Conservation (phyloP, 768 basidiomycete genomes). For the Leucocoprinus sp. region DNA sequence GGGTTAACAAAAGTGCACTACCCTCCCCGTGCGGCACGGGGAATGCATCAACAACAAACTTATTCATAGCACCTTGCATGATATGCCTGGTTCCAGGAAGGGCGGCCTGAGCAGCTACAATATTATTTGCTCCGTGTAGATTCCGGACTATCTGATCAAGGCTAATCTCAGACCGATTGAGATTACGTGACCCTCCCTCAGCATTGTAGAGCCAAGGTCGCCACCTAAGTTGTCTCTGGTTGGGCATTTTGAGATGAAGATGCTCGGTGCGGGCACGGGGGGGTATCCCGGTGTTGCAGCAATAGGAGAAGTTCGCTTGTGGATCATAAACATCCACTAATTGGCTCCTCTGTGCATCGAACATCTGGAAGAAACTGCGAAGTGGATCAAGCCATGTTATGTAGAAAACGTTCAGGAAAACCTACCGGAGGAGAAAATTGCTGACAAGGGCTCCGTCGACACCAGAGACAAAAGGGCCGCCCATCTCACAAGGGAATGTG, state of each 20-base stretch:
- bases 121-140: slow-evolving; percentile 64
- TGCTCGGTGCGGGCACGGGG: slow-evolving; percentile 68
- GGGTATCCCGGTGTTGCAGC: slow-evolving; percentile 77
- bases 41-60: slow-evolving; percentile 84
- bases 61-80: slow-evolving; percentile 28
- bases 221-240: slow-evolving; percentile 83
- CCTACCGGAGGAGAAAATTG: slow-evolving; percentile 72
- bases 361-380: slow-evolving; percentile 73
- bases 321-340: slow-evolving; percentile 74
- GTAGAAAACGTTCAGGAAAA: slow-evolving; percentile 13
- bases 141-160: slow-evolving; percentile 56
- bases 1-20: slow-evolving; percentile 57
- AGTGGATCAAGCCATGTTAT: slow-evolving; percentile 8
- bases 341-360: slow-evolving; percentile 65
- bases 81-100: slow-evolving; percentile 83
- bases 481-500: slow-evolving; percentile 75
- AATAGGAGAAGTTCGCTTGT: slow-evolving; percentile 86
- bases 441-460: slow-evolving; percentile 62
- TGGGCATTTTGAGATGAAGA: slow-evolving; percentile 62
- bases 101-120: slow-evolving; percentile 47
- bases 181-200: slow-evolving; percentile 66
- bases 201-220: slow-evolving; percentile 49
- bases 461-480: slow-evolving; percentile 64
- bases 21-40: slow-evolving; percentile 57
- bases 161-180: slow-evolving; percentile 55